These are phyloP conservation scores for Dictyostelium citrinum DNA, from an alignment of 78 protist genomes.

Conservation along the genomic window DNA sequence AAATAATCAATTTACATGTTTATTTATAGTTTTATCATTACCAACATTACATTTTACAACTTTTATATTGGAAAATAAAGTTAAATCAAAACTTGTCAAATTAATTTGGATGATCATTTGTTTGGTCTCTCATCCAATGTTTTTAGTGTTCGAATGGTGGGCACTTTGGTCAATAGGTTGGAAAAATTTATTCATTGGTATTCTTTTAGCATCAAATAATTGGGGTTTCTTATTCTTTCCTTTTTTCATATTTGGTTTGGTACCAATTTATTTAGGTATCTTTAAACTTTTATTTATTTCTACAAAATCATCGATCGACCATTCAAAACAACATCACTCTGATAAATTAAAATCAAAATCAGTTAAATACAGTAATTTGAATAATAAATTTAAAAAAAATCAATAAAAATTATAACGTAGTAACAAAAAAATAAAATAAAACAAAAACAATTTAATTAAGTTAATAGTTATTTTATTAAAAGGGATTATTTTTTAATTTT, in stretches of 20 bases:
- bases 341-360: not conserved
- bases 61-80: not conserved
- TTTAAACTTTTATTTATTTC: constrained; percentile 28
- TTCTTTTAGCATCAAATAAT: not conserved
- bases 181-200: constrained; percentile 51
- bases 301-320: not conserved
- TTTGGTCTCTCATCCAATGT: constrained; percentile 30
- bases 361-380: not conserved
- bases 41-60: constrained; percentile 52
- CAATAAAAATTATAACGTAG: not conserved
- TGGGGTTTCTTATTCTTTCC: constrained; percentile 34
- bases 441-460: not conserved
- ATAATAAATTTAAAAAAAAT: not conserved
- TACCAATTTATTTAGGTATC: constrained; percentile 20
- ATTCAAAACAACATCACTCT: not conserved
- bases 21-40: constrained; percentile 47
- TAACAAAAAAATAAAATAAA: not conserved
- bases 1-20: constrained; percentile 69
- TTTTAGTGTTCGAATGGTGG: constrained; percentile 53
- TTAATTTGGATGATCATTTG: constrained; percentile 43
- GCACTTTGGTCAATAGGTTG: constrained; percentile 38
- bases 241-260: not conserved
- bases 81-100: not conserved
- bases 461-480: too few species aligned
- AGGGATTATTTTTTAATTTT: too few species aligned